A percentile compares a stretch with the other conserved stretches of the same genome.
These are phyloP conservation scores for Paramecium sexaurelia DNA, from an alignment of 73 alveolate species.

Conservation along the genomic window DNA sequence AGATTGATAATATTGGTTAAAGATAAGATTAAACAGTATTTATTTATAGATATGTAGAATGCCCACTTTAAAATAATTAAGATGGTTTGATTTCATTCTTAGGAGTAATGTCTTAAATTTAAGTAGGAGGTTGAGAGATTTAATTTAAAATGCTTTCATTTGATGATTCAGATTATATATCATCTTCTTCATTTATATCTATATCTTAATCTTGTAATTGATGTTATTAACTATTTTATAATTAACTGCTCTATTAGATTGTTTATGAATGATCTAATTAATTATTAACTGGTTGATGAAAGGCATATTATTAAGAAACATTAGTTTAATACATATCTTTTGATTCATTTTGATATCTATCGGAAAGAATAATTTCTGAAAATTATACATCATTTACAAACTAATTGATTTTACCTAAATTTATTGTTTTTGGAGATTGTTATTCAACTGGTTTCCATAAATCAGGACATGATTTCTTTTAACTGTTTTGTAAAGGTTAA, in stretches of 20 bases:
- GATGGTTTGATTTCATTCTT: not conserved
- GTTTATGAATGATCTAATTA: not conserved
- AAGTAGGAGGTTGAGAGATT: not conserved
- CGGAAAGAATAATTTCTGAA: constrained; percentile 45
- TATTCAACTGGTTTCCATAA: constrained; percentile 6
- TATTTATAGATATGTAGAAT: not conserved
- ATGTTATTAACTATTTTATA: not conserved
- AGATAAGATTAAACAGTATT: not conserved
- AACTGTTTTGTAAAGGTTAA: not conserved
- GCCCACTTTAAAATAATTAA: not conserved
- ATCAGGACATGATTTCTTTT: constrained; percentile 60
- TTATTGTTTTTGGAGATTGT: not conserved
- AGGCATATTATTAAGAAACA: not conserved
- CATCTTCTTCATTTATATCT: not conserved
- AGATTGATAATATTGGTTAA: not conserved
- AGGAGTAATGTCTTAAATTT: not conserved
- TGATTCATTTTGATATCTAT: not conserved
- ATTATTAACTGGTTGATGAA: not conserved
- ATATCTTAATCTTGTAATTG: not conserved
- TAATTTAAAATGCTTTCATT: constrained; percentile 15
- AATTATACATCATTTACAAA: not conserved
- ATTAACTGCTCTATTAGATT: not conserved
- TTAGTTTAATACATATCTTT: not conserved
- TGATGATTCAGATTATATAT: constrained; percentile 10
- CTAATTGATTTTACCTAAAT: not conserved